Evolutionary conservation across 169 alveolate genomes (phyloP), one percentile per base, ranked within the genome.

Genomic region (Fabrea salina): DNA sequence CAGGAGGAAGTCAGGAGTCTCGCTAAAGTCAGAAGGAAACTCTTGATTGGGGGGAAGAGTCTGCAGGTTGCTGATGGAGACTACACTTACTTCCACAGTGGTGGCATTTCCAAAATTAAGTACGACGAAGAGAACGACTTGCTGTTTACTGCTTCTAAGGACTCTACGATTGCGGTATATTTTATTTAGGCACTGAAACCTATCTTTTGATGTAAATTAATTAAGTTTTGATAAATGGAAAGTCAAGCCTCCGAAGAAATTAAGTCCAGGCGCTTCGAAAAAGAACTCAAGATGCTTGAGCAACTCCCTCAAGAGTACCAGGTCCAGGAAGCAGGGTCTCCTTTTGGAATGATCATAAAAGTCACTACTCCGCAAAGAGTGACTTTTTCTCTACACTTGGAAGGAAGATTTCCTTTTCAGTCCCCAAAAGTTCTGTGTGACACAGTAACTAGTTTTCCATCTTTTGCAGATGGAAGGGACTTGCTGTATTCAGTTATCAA

Each of bases 391-490:
- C 13, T 83, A 0, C 72, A 72, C 44, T 19, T 84, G 0, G 81
- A 84, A 74, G 80, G 83, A 54, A 75, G 80, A 57, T 82, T 44
- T 79, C 90, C 90, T 6, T 33, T 54, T 54, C 50, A 70, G 35
- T 54, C 86, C 1, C 90, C 90, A 2, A 54, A 71, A 32, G 43
- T 84, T 33, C 37, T 74, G 40, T 80, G 82, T 50, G 58, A 75
- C 16, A 74, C 86, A 11, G 39, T 68, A 27, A 56, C 76, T 54
- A 47, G 75, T 39, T 79, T 66, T 58, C 86, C 86, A 32, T 75
- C 83, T 51, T 40, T 84, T 50, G 56, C 82, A 39, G 90, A 84
- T 53, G 79, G 79, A n/a, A 51, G 90, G 27, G 90, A 84, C 56
- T 51, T 84, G 39, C 79, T 84, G 22, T 71, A 51, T 22, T 81